A percentile compares a stretch with the other conserved stretches of the same genome.
Evolutionary conservation across 2,329 filamentous ascomycete species (phyloP).

Genomic region (Hypoxylon sp.): DNA sequence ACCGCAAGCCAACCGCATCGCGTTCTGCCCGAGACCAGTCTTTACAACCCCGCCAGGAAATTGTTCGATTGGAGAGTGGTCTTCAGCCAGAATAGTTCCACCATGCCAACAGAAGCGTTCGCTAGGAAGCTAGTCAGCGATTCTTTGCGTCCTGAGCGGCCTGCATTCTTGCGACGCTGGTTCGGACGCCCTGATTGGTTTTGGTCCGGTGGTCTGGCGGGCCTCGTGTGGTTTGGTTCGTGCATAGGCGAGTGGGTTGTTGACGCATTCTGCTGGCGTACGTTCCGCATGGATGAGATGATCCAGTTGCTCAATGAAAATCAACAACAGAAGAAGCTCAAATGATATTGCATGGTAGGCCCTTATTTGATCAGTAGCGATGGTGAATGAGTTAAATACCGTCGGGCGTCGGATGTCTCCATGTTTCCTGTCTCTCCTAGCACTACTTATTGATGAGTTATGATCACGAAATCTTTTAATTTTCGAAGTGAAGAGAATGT

Average conservation of each 20-base stretch:
- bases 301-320: constrained; percentile 42
- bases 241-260: constrained; percentile 51
- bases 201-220: constrained; percentile 50
- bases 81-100: constrained; percentile 59
- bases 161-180: constrained; percentile 46
- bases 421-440: too few species aligned
- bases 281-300: constrained; percentile 48
- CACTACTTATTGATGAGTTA: too few species aligned
- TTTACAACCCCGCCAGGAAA: constrained; percentile 57
- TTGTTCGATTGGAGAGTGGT: constrained; percentile 56
- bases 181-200: constrained; percentile 55
- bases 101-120: constrained; percentile 56
- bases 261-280: constrained; percentile 47
- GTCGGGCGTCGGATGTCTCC: too few species aligned
- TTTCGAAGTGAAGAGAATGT: too few species aligned
- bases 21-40: constrained; percentile 54
- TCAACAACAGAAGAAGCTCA: constrained; percentile 28
- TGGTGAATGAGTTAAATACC: too few species aligned
- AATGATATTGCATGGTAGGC: constrained; percentile 1
- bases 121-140: constrained; percentile 53
- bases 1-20: constrained; percentile 55
- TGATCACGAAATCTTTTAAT: too few species aligned
- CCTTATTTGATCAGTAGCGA: too few species aligned
- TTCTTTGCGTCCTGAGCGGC: constrained; percentile 51
- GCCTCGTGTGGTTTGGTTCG: constrained; percentile 43